phyloP scores from a whole-genome alignment of 805 yeast genomes.

The Vanderwaltozyma polyspora region DNA sequence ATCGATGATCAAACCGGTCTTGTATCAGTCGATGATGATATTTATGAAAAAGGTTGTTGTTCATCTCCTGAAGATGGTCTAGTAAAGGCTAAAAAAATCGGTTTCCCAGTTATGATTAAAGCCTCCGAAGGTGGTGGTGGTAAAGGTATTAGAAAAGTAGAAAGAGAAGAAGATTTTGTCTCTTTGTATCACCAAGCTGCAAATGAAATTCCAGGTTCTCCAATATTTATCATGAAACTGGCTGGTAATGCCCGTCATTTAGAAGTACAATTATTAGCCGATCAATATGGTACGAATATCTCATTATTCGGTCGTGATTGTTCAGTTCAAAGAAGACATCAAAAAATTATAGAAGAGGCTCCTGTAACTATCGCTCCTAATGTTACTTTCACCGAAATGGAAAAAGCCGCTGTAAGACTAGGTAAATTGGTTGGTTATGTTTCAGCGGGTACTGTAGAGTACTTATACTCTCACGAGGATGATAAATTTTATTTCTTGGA shows the following conservation, averaged over 20 bases:
- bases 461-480: constrained; percentile 85
- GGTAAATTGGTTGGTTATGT: constrained; percentile 97
- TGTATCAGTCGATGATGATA: constrained; percentile 78
- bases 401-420: constrained; percentile 91
- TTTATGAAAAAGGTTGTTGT: constrained; percentile 84
- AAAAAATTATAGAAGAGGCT: constrained; percentile 97
- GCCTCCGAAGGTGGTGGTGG: constrained; percentile 99
- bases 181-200: constrained; percentile 85
- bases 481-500: constrained; percentile 94
- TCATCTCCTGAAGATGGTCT: constrained; percentile 80
- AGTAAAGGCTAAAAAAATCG: constrained; percentile 71
- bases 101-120: constrained; percentile 97
- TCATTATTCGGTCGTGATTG: constrained; percentile 98
- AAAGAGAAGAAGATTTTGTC: constrained; percentile 64
- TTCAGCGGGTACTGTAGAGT: constrained; percentile 98
- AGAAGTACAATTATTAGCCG: constrained; percentile 95
- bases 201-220: constrained; percentile 97
- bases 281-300: constrained; percentile 95
- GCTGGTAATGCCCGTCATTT: constrained; percentile 97
- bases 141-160: constrained; percentile 97
- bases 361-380: constrained; percentile 90
- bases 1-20: constrained; percentile 59
- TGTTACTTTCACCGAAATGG: constrained; percentile 83
- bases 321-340: constrained; percentile 99
- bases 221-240: constrained; percentile 92